phyloP scores from a whole-genome alignment of 202 grass and related monocot genomes.

The Panicum hallii region DNA sequence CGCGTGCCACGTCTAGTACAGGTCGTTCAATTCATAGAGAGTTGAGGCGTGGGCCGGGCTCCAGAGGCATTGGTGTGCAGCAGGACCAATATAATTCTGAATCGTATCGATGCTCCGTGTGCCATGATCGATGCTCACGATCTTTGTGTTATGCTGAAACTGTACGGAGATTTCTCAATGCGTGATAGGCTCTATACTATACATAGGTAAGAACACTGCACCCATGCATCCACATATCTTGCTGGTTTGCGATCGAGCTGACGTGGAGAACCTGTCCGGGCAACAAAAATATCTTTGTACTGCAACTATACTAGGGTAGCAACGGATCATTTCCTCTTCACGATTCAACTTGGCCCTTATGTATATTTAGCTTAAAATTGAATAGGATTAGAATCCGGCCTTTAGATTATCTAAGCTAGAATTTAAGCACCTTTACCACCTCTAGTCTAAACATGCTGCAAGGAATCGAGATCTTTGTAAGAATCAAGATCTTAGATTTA shows the following conservation, averaged over 20 bases:
- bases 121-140: not conserved
- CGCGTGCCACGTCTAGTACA: not conserved
- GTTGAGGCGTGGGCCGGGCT: not conserved
- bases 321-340: too few species aligned
- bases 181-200: not conserved
- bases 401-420: too few species aligned
- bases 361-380: too few species aligned
- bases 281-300: not conserved
- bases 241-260: not conserved
- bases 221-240: not conserved
- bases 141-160: not conserved
- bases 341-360: too few species aligned
- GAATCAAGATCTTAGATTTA: not conserved
- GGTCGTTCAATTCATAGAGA: not conserved
- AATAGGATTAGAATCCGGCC: too few species aligned
- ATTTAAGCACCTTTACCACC: too few species aligned
- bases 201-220: not conserved
- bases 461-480: not conserved
- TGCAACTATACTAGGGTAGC: not conserved
- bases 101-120: not conserved
- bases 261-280: not conserved
- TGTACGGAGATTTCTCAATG: not conserved
- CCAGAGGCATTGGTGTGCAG: not conserved
- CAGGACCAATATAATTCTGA: slow-evolving; percentile 17
- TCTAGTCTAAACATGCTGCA: not conserved